Evolutionary conservation across 176 grass and related monocot genomes (phyloP).

Genomic region (Alopecurus myosuroides): DNA sequence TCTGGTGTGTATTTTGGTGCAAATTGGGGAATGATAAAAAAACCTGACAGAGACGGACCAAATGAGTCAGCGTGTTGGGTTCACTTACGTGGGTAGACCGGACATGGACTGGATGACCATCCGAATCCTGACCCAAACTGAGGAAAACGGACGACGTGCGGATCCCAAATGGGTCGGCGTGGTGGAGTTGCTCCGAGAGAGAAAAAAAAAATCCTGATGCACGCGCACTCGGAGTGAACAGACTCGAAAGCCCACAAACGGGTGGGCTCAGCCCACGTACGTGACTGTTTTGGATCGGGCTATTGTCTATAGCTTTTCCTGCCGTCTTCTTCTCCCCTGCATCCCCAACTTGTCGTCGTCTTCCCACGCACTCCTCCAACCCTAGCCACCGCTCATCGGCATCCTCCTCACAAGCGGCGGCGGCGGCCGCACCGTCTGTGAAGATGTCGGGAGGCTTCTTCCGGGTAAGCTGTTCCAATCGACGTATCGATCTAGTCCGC

Average conservation of each 20-base stretch:
- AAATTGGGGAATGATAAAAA: no score
- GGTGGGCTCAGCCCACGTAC: background rate
- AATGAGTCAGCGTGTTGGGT: no score
- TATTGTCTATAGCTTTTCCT: background rate
- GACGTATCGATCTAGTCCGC: background rate
- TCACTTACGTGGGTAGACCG: no score
- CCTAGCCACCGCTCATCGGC: constrained; percentile 29
- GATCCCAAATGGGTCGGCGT: no score
- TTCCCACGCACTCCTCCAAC: constrained; percentile 18
- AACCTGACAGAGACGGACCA: no score
- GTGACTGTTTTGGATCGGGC: constrained; percentile 1
- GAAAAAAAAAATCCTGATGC: no score
- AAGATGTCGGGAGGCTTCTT: constrained; percentile 98
- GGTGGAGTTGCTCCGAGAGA: no score
- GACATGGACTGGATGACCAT: no score
- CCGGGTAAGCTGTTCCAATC: constrained; percentile 40
- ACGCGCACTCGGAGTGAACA: background rate
- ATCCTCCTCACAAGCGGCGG: constrained; percentile 1
- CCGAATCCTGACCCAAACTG: no score
- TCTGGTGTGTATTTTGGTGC: no score
- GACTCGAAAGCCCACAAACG: background rate
- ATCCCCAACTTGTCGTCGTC: background rate
- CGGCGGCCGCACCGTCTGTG: constrained; percentile 9
- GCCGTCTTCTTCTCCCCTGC: background rate
- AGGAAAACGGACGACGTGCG: no score